Conservation (phyloP, 805 yeast species). For the Danielozyma ontarioensis region DNA sequence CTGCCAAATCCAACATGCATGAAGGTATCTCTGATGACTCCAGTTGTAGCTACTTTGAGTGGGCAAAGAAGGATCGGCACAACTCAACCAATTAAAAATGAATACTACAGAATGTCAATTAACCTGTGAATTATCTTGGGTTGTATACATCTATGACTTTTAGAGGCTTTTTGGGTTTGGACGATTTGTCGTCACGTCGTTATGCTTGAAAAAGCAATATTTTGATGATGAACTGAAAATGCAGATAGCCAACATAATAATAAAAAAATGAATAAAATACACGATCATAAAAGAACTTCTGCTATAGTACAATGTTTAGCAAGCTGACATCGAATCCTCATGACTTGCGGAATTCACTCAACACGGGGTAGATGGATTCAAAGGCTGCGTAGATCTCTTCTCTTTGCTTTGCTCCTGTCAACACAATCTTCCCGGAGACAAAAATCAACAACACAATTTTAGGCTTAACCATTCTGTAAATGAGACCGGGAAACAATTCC, state of each 20-base stretch:
- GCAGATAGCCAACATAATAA: too few relatives aligned
- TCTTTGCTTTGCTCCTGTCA: conserved; percentile 98
- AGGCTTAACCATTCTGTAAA: conserved; percentile 99
- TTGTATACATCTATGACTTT: too few relatives aligned
- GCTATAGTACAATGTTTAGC: too few relatives aligned
- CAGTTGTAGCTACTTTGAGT: conserved; percentile 12
- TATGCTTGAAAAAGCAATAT: too few relatives aligned
- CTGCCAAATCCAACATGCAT: conserved; percentile 6
- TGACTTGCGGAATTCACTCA: conserved; percentile 93
- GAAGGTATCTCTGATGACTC: conserved; percentile 9
- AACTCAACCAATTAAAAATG: too few relatives aligned
- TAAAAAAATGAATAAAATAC: neutral
- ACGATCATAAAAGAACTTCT: too few relatives aligned
- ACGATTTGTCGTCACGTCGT: too few relatives aligned
- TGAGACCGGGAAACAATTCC: conserved; percentile 94
- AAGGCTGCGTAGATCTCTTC: conserved; percentile 98
- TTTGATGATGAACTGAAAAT: too few relatives aligned
- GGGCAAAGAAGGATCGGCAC: conserved; percentile 10
- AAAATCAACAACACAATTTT: conserved; percentile 93
- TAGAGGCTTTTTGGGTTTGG: too few relatives aligned
- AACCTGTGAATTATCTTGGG: too few relatives aligned
- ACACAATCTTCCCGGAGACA: conserved; percentile 94
- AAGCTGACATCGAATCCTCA: conserved; percentile 22
- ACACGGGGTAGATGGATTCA: conserved; percentile 96
- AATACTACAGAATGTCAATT: too few relatives aligned